Base-by-base conservation (phyloP, 495 filamentous ascomycete genomes). In the Annulohypoxylon moriforme region DNA sequence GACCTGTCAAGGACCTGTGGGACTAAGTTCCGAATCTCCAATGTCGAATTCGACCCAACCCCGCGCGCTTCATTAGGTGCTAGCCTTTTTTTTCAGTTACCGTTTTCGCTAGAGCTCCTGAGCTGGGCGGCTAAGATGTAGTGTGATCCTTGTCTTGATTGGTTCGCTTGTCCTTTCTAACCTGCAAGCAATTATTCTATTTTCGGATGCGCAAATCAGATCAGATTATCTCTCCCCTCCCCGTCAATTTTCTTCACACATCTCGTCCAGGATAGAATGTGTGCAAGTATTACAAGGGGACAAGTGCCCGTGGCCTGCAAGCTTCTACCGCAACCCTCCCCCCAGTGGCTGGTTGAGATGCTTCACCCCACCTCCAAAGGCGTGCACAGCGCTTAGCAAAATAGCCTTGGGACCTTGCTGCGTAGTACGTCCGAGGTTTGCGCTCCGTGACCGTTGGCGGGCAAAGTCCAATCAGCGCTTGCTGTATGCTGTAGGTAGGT, bases 301-400 rank as follows among this genome's bases (percentile, higher is more conserved):
- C 59, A 33, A 36, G 59, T 60, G 34, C 69, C 46, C 60, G 42
- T 64, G 40, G 69, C 10, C 69, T 67, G 58, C 69, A 63, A 40
- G 18, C 34, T 46, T 56, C 46, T 57, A 61, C 34, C 38, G 29
- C 36, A 46, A 60, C 36, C 53, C 59, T 53, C 52, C 47, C 64
- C 24, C 72, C 42, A 75, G 52, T 77, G 75, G 75, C 71, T 60
- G 62, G 63, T 46, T 69, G 66, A 64, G 66, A 73, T 71, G 22
- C 67, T 38, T 61, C 70, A 68, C 75, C 72, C 72, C 75, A 71
- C 72, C 67, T 52, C 8, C 36, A 38, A 46, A 53, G 57, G 60
- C 60, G 67, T 59, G 52, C 75, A 67, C 65, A 69, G 75, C 75
- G 75, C 75, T 77, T 77, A 77, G 60, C 49, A 58, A 36, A 67